Conservation (phyloP, 441 rosid species). For the Hypseocharis bilobata region DNA sequence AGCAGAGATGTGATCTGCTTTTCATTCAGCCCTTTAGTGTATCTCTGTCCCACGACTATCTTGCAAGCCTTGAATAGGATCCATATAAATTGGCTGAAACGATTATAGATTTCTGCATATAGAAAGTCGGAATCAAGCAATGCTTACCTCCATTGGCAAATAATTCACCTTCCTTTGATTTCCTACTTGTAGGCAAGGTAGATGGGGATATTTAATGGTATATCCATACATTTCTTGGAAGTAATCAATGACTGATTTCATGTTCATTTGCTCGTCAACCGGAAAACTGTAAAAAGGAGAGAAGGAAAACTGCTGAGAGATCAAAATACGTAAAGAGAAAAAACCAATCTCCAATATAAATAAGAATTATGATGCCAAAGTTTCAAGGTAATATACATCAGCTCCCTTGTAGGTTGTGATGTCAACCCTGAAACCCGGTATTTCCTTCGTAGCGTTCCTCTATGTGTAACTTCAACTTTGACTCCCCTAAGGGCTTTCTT, state of each 20-base stretch:
- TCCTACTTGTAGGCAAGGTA: constrained; percentile 47
- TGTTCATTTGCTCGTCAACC: constrained; percentile 36
- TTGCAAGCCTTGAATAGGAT: constrained; percentile 33
- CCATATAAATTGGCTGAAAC: not conserved
- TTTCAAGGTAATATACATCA: constrained; percentile 23
- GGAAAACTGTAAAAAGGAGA: constrained; percentile 30
- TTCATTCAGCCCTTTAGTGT: constrained; percentile 39
- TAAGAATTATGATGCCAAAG: not conserved
- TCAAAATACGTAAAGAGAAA: not conserved
- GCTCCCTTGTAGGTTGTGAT: constrained; percentile 40
- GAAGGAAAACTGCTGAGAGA: not conserved
- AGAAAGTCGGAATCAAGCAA: not conserved
- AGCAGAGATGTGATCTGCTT: constrained; percentile 44
- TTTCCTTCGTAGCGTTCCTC: constrained; percentile 38
- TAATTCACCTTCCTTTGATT: constrained; percentile 36
- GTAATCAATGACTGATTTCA: constrained; percentile 44
- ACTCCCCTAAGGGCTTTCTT: constrained; percentile 49
- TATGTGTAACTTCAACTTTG: constrained; percentile 46
- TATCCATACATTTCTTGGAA: constrained; percentile 39
- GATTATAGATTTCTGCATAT: not conserved
- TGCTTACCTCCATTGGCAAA: constrained; percentile 43
- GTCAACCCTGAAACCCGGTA: constrained; percentile 40
- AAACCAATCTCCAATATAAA: not conserved
- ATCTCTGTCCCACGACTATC: constrained; percentile 45
- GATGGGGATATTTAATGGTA: constrained; percentile 29